Percentiles rank a stretch among this genome's conserved stretches.
Evolutionary conservation across 2,329 filamentous ascomycete genomes (phyloP).

Genomic region (Orbilia ellipsospora): DNA sequence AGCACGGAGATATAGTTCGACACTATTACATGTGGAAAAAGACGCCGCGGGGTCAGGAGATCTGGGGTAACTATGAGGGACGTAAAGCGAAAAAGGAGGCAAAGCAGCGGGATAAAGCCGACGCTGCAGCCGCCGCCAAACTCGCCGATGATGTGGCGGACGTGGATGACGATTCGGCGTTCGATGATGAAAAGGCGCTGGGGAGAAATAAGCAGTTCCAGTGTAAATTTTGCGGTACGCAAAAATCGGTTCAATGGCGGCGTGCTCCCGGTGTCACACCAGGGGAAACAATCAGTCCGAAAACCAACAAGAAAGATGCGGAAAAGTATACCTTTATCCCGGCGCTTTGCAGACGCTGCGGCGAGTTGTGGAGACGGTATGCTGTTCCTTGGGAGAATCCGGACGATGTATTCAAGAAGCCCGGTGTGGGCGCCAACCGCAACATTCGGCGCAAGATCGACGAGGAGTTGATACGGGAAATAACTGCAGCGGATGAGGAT

Average conservation of each 20-base stretch:
- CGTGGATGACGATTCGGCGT: conserved; percentile 92
- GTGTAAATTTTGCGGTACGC: conserved; percentile 91
- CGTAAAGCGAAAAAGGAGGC: conserved; percentile 91
- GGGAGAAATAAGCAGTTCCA: conserved; percentile 84
- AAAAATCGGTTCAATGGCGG: conserved; percentile 87
- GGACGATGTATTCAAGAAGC: conserved; percentile 90
- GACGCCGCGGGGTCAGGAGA: conserved; percentile 80
- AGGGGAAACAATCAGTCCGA: conserved; percentile 74
- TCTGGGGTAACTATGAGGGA: conserved; percentile 89
- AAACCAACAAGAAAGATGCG: conserved; percentile 76
- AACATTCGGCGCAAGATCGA: conserved; percentile 90
- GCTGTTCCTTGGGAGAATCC: conserved; percentile 94
- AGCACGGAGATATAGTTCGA: conserved; percentile 82
- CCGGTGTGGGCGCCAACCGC: conserved; percentile 79
- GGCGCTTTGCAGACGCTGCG: conserved; percentile 89
- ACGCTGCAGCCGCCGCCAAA: conserved; percentile 71
- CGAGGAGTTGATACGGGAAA: conserved; percentile 84
- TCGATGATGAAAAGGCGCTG: conserved; percentile 85
- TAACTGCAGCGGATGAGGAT: conserved; percentile 73
- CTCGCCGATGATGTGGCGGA: conserved; percentile 92
- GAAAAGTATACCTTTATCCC: conserved; percentile 74
- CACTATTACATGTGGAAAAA: conserved; percentile 99
- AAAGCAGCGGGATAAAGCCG: conserved; percentile 71
- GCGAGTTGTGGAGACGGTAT: conserved; percentile 93
- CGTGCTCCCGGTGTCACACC: conserved; percentile 82